Conservation (phyloP, 2,329 filamentous ascomycete genomes). For the Fusarium sp. region DNA sequence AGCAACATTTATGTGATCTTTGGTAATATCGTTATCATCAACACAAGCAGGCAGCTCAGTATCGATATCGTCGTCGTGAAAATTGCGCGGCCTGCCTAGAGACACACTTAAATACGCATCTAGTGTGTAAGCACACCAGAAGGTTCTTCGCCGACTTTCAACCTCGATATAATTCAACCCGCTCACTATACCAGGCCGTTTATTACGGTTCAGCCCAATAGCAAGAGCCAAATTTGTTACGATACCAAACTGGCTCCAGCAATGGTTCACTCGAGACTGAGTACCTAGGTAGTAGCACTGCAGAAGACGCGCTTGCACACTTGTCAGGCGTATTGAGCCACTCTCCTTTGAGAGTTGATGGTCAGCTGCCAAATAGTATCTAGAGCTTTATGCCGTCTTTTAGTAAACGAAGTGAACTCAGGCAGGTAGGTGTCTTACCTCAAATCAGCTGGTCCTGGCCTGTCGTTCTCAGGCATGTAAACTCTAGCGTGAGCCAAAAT, state of each 20-base stretch:
- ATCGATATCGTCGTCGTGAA: constrained; percentile 47
- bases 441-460: constrained; percentile 42
- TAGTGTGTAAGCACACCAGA: constrained; percentile 46
- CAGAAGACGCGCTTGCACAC: constrained; percentile 57
- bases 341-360: constrained; percentile 56
- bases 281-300: constrained; percentile 61
- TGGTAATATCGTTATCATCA: constrained; percentile 38
- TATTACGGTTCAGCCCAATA: constrained; percentile 50
- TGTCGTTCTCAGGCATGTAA: constrained; percentile 52
- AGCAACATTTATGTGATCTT: constrained; percentile 32
- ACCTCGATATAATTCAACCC: constrained; percentile 41
- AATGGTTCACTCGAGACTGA: constrained; percentile 61
- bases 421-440: constrained; percentile 9
- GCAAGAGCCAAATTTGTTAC: constrained; percentile 55
- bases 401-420: not conserved
- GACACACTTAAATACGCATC: constrained; percentile 45
- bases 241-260: constrained; percentile 61
- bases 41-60: constrained; percentile 43
- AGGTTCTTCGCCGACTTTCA: constrained; percentile 42
- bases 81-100: constrained; percentile 41
- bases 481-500: constrained; percentile 64
- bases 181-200: constrained; percentile 11
- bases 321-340: constrained; percentile 55
- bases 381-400: constrained; percentile 15
- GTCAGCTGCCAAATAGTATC: constrained; percentile 50